Evolutionary conservation across 345 rosid species (phyloP), one percentile per base, ranked within the genome.

Genomic region (Stellera chamaejasme): DNA sequence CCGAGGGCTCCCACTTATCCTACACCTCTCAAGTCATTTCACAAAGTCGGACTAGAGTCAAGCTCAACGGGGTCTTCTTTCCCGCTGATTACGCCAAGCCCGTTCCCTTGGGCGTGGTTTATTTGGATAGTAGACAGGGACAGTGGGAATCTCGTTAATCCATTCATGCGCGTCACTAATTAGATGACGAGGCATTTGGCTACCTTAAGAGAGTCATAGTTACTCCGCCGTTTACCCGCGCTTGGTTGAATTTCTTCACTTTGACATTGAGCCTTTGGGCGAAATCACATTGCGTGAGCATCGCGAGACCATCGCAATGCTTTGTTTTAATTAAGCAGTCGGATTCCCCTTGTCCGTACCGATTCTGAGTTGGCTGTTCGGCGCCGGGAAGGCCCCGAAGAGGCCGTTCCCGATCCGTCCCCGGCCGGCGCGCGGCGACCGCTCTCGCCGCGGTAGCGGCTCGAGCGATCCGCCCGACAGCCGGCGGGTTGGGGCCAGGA

Each of bases 171-270:
- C 3, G 14, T 45, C 47, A 45, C 47, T 45, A 13, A 45, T 45
- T 45, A 45, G 47, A 45, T 45, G 47, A 45, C 10, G 47, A 45
- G 47, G 47, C 47, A 45, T 45, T 45, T 45, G 14, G 47, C 47
- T 45, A 45, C 47, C 47, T 45, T 45, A 28, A 45, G 47, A 45
- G 47, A 45, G 14, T 45, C 47, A 45, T 45, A 45, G 14, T 45
- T 45, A 45, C 47, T 45, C 14, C 14, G 47, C 14, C 10, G 47
- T 45, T 45, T 45, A 45, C 47, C 47, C 47, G 47, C 47, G 14
- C 47, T 45, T 45, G 12, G 47, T 45, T 45, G 47, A 45, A 45
- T 45, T 45, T 45, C 47, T 45, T 45, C 47, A 45, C 47, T 45
- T 45, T 11, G 47, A 45, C 47, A 45, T 45, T 45, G 14, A 45